Evolutionary conservation across 1,284 basidiomycete species (phyloP).

Genomic region (Testicularia cyperi): DNA sequence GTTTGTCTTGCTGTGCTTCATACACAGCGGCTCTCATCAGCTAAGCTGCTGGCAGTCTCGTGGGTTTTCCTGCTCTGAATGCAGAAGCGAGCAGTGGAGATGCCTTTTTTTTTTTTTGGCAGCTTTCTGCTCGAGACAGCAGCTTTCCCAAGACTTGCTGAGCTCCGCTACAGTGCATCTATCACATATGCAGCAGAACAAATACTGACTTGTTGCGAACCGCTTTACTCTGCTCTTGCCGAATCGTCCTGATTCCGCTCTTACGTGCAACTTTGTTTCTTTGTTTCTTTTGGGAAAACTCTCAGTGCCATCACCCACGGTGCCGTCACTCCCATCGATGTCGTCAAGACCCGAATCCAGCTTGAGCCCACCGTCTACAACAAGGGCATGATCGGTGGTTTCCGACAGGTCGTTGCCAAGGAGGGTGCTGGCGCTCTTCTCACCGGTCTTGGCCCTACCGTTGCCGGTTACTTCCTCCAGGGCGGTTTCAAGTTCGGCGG

Average conservation of each 20-base stretch:
- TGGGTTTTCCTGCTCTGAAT: no score
- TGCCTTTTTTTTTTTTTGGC: no score
- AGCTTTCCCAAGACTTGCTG: no score
- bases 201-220: neutral
- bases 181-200: no score
- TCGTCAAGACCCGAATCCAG: conserved; percentile 91
- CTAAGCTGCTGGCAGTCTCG: no score
- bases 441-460: conserved; percentile 58
- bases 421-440: conserved; percentile 59
- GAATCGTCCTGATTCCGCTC: conserved; percentile 1
- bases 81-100: no score
- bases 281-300: neutral
- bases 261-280: neutral
- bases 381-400: conserved; percentile 61
- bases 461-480: conserved; percentile 60
- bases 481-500: conserved; percentile 60
- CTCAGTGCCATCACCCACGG: conserved; percentile 83
- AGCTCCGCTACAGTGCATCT: no score
- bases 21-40: no score
- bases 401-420: conserved; percentile 57
- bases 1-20: no score
- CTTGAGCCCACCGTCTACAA: conserved; percentile 68
- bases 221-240: no score
- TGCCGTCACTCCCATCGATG: conserved; percentile 55
- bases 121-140: no score